phyloP scores from a whole-genome alignment of 2,329 filamentous ascomycete species.

The Phialemonium atrogriseum region DNA sequence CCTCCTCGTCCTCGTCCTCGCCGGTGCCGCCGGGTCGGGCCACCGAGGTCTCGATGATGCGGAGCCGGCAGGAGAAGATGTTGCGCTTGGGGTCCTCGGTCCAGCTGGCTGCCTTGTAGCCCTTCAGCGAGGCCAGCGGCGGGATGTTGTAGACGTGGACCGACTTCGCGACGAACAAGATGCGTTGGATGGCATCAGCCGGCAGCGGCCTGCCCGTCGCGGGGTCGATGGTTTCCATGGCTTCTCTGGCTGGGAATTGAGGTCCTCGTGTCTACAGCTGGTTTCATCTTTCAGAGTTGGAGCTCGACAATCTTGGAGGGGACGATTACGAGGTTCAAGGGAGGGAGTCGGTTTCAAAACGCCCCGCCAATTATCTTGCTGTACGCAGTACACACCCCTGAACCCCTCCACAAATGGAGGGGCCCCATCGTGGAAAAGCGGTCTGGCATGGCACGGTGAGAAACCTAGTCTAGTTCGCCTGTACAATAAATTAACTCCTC shows the following conservation, averaged over 20 bases:
- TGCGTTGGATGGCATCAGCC: conserved; percentile 71
- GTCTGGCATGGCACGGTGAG: conserved; percentile 4
- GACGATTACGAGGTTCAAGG: background rate
- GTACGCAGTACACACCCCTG: too few relatives aligned
- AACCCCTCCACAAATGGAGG: too few relatives aligned
- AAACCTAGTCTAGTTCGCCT: too few relatives aligned
- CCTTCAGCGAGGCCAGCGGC: conserved; percentile 67
- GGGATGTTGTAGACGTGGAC: conserved; percentile 87
- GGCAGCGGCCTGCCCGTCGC: conserved; percentile 61
- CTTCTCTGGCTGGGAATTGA: conserved; percentile 8
- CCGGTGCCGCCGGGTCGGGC: conserved; percentile 24
- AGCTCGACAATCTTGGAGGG: conserved; percentile 1
- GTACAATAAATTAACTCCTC: too few relatives aligned
- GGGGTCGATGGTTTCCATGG: conserved; percentile 61
- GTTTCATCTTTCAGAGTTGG: conserved; percentile 6
- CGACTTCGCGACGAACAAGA: conserved; percentile 66
- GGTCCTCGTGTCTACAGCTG: too few relatives aligned
- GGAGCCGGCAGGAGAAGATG: conserved; percentile 79
- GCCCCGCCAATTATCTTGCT: too few relatives aligned
- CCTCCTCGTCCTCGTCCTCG: conserved; percentile 35
- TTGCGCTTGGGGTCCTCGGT: conserved; percentile 62
- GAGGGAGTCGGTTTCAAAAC: conserved; percentile 1
- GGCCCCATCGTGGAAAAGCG: too few relatives aligned
- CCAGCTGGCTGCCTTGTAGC: conserved; percentile 72
- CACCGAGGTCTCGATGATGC: conserved; percentile 67